These are phyloP conservation scores for Fusarium sp. DNA, from an alignment of 2,329 filamentous ascomycete species.

Conservation along the genomic window DNA sequence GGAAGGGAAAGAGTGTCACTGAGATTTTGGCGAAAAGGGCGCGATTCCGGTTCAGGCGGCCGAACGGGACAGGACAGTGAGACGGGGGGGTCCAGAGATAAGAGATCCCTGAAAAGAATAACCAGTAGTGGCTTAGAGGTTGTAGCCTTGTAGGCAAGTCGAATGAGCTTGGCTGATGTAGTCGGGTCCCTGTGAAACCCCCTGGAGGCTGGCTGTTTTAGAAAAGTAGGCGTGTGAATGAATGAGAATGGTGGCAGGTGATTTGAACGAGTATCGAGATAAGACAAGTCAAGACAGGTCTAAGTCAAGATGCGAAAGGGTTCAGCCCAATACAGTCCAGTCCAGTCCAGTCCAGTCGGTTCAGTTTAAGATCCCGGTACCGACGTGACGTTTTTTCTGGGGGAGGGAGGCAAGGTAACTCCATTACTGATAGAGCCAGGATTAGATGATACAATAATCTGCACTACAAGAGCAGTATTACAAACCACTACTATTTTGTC, in stretches of 20 bases:
- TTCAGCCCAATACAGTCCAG: too few species aligned
- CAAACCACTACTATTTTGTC: conserved; percentile 10
- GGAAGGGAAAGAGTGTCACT: not conserved
- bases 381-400: conserved; percentile 25
- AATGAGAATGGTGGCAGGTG: not conserved
- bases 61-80: not conserved
- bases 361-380: conserved; percentile 3
- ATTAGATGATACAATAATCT: not conserved
- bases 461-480: accelerated
- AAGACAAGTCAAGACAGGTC: not conserved
- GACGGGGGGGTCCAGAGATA: conserved; percentile 26
- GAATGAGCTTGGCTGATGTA: conserved; percentile 11
- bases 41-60: conserved; percentile 11
- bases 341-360: not conserved
- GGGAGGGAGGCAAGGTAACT: conserved; percentile 27
- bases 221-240: not conserved
- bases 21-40: conserved; percentile 12
- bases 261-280: not conserved
- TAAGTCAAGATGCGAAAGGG: not conserved
- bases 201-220: not conserved
- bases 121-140: not conserved
- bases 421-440: not conserved
- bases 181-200: not conserved
- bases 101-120: conserved; percentile 27
- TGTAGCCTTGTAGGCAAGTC: not conserved